Evolutionary conservation across 345 rosid species (phyloP), one percentile per base, ranked within the genome.

Genomic region (Ricinus communis): DNA sequence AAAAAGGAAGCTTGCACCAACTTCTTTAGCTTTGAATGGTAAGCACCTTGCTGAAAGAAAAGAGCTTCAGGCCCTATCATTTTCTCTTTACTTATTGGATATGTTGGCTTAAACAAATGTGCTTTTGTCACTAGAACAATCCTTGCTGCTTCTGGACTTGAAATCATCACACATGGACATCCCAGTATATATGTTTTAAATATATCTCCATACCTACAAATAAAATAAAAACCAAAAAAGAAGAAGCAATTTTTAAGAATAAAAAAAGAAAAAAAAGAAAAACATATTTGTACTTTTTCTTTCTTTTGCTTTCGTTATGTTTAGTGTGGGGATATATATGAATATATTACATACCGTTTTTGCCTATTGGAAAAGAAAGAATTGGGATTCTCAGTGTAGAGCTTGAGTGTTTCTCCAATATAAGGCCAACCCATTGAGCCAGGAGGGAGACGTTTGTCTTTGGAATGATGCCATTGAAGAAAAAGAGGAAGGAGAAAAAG

Each of bases 351-450:
- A 28, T 83, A 93, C 98, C 91, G 80, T 76, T 90, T 87, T 71
- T 82, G 93, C 49, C 95, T 71, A 66, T 58, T 81, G 87, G 93
- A 84, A 78, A 90, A 91, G 89, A 91, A 93, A 71, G 88, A 72
- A 74, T 91, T 91, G 5, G 96, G 98, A 72, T 90, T 86, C 65
- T 93, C 86, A 0, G 96, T 80, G 77, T 91, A 93, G 69, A 93
- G 93, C 72, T 85, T 88, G 71, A 87, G 94, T 18, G 98, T 91
- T 66, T 93, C 97, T 22, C 98, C 98, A 19, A 93, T 73, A 75
- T 91, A 93, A 74, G 98, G 97, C 96, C 97, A 93, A 4, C 97
- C 98, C 93, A 93, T 86, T 18, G 98, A 90, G 40, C 98, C 97
- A 14, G 98, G 98, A 0, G 98, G 97, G 24, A 91, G 79, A 52